phyloP scores from a whole-genome alignment of 768 basidiomycete species.

The Rhodotorula paludigena region DNA sequence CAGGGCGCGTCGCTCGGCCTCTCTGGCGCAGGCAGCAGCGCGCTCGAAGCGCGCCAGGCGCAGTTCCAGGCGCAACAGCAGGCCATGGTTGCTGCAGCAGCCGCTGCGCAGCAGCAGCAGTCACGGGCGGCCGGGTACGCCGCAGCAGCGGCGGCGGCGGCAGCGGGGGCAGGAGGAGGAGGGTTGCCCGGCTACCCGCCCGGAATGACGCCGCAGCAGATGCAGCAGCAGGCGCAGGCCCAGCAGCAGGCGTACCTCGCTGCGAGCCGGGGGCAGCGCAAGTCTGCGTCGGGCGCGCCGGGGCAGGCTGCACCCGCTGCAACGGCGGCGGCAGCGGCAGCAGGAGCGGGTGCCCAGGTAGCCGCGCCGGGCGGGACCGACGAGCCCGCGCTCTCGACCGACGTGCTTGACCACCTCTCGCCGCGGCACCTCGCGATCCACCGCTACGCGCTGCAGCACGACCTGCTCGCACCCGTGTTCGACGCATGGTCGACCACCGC shows the following conservation, averaged over 20 bases:
- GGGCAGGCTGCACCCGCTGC: background rate
- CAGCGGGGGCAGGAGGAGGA: background rate
- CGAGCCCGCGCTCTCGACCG: background rate
- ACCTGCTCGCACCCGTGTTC: slow-evolving; percentile 14
- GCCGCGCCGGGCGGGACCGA: background rate
- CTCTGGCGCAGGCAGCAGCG: background rate
- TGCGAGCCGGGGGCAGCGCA: background rate
- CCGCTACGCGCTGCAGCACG: slow-evolving; percentile 25
- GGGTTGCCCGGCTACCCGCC: background rate
- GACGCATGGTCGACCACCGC: background rate
- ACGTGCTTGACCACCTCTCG: slow-evolving; percentile 31
- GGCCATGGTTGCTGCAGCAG: background rate
- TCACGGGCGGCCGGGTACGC: background rate
- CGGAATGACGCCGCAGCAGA: slow-evolving; percentile 12
- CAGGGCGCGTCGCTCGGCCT: background rate
- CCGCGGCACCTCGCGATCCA: slow-evolving; percentile 23
- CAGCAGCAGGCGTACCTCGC: slow-evolving; percentile 3
- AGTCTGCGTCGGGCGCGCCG: background rate
- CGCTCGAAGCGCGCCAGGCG: slow-evolving; percentile 13
- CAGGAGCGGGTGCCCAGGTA: background rate
- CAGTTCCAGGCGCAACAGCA: slow-evolving; percentile 26
- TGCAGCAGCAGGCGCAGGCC: slow-evolving; percentile 3
- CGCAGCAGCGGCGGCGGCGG: too few relatives aligned
- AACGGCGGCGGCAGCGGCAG: background rate
- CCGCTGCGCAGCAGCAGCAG: slow-evolving; percentile 11